Base-by-base conservation (phyloP, 2,329 filamentous ascomycete species). In the Sclerotinia minor region DNA sequence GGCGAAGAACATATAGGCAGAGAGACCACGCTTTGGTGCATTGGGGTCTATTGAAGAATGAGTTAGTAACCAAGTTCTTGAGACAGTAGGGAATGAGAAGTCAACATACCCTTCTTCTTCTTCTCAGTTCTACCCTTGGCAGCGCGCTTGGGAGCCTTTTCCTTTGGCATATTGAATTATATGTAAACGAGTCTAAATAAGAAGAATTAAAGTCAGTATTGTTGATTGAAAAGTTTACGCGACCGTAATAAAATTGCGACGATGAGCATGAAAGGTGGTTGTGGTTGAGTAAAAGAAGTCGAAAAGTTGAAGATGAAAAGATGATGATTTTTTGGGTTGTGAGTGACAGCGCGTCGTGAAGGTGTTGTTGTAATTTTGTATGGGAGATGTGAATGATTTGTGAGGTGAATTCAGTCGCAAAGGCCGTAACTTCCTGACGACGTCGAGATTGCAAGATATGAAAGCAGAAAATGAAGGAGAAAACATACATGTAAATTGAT, bases 1-100 rank as follows among this genome's bases (percentile, higher is more conserved):
- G 88, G 95, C 95, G 81, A 98, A 99, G 90, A 98, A 98, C 95
- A 99, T 99, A 89, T 99, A 99, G 72, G 95, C 95, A 65, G 95
- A 98, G 63, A 99, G 92, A 85, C 94, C 95, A 82, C 95, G 93
- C 93, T 98, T 99, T 80, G 95, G 95, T 70, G 94, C 94, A 83
- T 97, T 97, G 79, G 86, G 76, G 84, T 90, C 92, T 95, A 96
- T 26, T 0, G 32, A 26, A 24, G 53, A 32, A 26, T 3, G 17
- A 41, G 38, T 58, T n/a, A 38, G 69, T 71, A 61, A 72, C 70
- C 35, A 67, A 49, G 21, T 54, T 65, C 53, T 64, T 66, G 64
- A 70, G 17, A 13, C 52, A 8, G 45, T 15, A 61, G 49, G 2
- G 17, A 21, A 44, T 32, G 38, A 50, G 24, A n/a, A 53, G 45